Evolutionary conservation across 2,329 filamentous ascomycete genomes (phyloP), one percentile per base, ranked within the genome.

Genomic region (Alternaria arbusti): DNA sequence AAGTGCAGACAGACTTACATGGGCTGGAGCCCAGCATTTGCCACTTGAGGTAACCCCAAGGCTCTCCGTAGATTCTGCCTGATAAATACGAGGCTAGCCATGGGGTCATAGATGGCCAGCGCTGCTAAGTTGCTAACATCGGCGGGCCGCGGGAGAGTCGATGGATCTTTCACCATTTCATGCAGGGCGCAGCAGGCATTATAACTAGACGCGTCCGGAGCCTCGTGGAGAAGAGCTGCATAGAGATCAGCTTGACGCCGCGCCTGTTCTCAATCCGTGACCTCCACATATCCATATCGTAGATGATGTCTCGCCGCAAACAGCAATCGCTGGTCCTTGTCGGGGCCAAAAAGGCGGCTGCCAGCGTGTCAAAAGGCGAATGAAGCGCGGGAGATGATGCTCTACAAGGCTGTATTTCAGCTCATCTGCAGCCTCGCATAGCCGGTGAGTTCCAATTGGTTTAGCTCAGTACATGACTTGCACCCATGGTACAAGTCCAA

Each of bases 391-490:
- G 13, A 13, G 12, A 47, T 55, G 60, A 54, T 25, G 43, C 49
- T 59, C 49, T 28, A 45, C 13, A n/a, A 54, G 49, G 59, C 32
- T 32, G 6, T 7, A n/a, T 1, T 26, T 36, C 22, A 54, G 56
- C 43, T 30, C 25, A 13, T 28, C 12, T 44, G 28, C 50, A 56
- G 59, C 49, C 60, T 54, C 44, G 56, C 12, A 15, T 15, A 4
- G 59, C 49, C 60, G 63, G 60, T 65, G 32, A 63, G 55, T 45
- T 49, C 15, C 17, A 65, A 63, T 13, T 15, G 11, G 63, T 43
- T 43, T 63, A 65, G 63, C 51, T 59, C 15, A 26, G 20, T 32
- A 12, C 20, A 4, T 36, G 5, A 7, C 22, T 4, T 57, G 25
- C 9, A 15, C 20, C 40, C 30, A 54, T 63, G 52, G 17, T 46